A percentile compares a stretch with the other conserved stretches of the same genome.
Conservation (phyloP, 495 filamentous ascomycete species). For the Daldinia vernicosa region DNA sequence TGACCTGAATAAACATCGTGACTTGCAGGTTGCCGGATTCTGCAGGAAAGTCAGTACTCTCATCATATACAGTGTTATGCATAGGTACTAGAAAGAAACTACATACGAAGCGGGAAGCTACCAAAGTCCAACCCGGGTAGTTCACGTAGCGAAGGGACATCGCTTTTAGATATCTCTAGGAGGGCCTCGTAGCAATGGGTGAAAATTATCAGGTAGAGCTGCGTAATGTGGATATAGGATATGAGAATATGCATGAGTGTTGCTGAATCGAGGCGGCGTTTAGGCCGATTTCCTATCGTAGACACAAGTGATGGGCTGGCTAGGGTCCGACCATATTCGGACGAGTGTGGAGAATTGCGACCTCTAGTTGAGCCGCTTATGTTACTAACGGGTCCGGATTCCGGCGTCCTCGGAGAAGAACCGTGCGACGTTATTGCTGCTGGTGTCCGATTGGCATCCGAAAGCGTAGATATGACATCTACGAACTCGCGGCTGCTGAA, state of each 20-base stretch:
- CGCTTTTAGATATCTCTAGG: slow-evolving; percentile 18
- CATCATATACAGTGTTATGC: neutral
- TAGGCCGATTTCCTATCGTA: neutral
- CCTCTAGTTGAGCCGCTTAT: neutral
- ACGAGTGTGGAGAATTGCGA: neutral
- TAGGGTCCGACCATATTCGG: neutral
- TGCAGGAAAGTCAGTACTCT: slow-evolving; percentile 5
- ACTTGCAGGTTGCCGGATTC: slow-evolving; percentile 42
- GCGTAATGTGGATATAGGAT: slow-evolving; percentile 35
- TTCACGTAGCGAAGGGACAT: slow-evolving; percentile 24
- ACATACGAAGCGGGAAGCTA: slow-evolving; percentile 34
- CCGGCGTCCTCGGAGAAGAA: neutral
- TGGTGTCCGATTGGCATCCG: neutral
- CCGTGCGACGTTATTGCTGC: neutral
- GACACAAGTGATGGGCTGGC: neutral
- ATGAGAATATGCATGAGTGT: slow-evolving; percentile 34
- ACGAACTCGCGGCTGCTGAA: slow-evolving; percentile 26
- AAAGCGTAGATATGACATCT: slow-evolving; percentile 19
- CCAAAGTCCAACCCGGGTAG: slow-evolving; percentile 35
- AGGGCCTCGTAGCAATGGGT: slow-evolving; percentile 28
- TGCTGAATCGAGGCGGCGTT: slow-evolving; percentile 13
- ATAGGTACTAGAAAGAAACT: neutral
- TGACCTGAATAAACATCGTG: slow-evolving; percentile 33
- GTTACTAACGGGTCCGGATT: neutral
- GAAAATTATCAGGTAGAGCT: slow-evolving; percentile 33